Conservation (phyloP, 768 basidiomycete species). For the Hygrophoropsis aurantiaca region DNA sequence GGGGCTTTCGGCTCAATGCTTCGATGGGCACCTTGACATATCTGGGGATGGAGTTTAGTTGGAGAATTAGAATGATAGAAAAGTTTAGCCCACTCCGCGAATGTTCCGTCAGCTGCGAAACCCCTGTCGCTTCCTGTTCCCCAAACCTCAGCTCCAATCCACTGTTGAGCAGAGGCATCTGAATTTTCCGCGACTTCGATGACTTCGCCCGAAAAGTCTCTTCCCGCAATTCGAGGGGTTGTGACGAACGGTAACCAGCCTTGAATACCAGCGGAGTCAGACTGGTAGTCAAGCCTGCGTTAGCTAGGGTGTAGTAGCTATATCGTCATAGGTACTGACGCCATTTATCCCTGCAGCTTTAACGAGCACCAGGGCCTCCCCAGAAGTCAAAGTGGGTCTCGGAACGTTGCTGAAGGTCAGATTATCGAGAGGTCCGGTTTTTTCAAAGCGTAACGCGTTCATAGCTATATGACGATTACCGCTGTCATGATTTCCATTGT, state of each 20-base stretch:
- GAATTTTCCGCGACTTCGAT: conserved; percentile 27
- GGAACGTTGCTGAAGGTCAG: conserved; percentile 20
- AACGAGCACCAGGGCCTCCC: conserved; percentile 32
- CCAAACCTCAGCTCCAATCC: conserved; percentile 33
- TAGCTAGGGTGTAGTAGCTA: too few relatives aligned
- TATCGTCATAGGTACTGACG: conserved; percentile 18
- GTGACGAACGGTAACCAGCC: conserved; percentile 32
- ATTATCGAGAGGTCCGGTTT: conserved; percentile 29
- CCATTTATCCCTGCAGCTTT: conserved; percentile 34
- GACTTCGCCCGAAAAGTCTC: conserved; percentile 36
- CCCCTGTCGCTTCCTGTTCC: conserved; percentile 33
- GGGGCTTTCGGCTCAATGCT: conserved; percentile 30
- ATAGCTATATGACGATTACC: conserved; percentile 14
- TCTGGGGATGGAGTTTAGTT: conserved; percentile 7
- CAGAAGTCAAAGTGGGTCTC: conserved; percentile 26
- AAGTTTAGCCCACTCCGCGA: conserved; percentile 26
- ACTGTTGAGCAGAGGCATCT: conserved; percentile 14
- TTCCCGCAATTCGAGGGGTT: conserved; percentile 26
- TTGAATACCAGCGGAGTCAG: conserved; percentile 27
- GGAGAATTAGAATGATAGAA: not conserved
- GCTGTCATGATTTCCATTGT: conserved; percentile 3
- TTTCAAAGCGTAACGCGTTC: conserved; percentile 32
- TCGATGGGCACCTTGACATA: conserved; percentile 27
- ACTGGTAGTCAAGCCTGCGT: conserved; percentile 11
- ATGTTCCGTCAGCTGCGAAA: conserved; percentile 31